Percentiles rank a stretch among this genome's conserved stretches.
Conservation (phyloP, 2,329 filamentous ascomycete species). For the Alternaria gaisen region DNA sequence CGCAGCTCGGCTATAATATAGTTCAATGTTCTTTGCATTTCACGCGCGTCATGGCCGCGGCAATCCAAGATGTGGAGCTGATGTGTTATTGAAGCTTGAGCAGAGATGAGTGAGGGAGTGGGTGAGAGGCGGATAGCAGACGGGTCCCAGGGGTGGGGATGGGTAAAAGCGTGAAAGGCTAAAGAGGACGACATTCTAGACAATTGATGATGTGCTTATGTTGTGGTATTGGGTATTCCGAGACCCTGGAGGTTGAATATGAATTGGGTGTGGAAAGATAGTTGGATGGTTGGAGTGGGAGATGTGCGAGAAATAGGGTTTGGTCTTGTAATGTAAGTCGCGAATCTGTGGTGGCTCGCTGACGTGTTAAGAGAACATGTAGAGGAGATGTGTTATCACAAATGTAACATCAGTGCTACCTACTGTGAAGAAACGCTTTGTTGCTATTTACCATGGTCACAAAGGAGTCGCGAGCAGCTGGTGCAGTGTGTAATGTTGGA, state of each 20-base stretch:
- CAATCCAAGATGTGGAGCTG: constrained; percentile 8
- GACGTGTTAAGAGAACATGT: neutral
- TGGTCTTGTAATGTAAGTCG: neutral
- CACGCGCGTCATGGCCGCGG: constrained; percentile 11
- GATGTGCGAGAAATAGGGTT: neutral
- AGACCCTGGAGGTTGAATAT: neutral
- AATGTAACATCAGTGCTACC: neutral
- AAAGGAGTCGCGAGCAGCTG: neutral
- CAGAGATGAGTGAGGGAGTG: neutral
- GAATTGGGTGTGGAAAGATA: neutral
- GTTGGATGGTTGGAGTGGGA: neutral
- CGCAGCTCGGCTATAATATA: constrained; percentile 3
- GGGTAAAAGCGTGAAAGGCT: neutral
- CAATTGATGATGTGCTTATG: neutral
- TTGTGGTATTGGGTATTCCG: neutral
- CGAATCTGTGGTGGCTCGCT: neutral
- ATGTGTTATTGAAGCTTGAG: neutral
- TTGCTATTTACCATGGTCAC: no score
- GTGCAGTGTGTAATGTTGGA: neutral
- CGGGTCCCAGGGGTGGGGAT: neutral
- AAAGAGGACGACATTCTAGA: neutral
- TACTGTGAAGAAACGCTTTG: neutral
- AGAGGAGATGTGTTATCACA: neutral
- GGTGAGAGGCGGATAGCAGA: neutral
- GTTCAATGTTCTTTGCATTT: constrained; percentile 7